Percentiles rank a stretch among this genome's conserved stretches.
Conservation (phyloP, 345 rosid species). For the sweet orange (Citrus sinensis) region DNA sequence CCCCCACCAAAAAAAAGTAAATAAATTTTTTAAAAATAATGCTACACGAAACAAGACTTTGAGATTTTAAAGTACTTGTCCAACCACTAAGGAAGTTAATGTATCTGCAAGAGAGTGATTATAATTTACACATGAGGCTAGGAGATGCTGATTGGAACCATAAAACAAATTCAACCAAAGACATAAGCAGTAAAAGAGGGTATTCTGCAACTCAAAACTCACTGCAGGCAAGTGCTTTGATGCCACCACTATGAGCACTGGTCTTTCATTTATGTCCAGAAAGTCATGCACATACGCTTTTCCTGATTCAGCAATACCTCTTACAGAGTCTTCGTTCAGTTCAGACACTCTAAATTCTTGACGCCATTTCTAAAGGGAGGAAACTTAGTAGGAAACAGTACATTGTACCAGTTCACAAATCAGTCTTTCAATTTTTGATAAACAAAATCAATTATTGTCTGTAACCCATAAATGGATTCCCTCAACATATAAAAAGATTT, state of each 20-base stretch:
- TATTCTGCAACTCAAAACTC: constrained; percentile 32
- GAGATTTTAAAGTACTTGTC: background rate
- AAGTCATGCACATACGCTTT: constrained; percentile 72
- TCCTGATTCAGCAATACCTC: constrained; percentile 58
- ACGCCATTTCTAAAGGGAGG: constrained; percentile 70
- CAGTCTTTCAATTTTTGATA: background rate
- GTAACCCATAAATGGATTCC: background rate
- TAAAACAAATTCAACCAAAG: background rate
- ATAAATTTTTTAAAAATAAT: background rate
- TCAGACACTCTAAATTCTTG: constrained; percentile 68
- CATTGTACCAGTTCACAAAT: background rate
- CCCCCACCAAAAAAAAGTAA: too few species aligned
- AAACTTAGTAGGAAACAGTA: constrained; percentile 21
- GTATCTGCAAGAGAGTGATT: background rate
- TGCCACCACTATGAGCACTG: constrained; percentile 82
- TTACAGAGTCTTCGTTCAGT: constrained; percentile 63
- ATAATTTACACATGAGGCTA: background rate
- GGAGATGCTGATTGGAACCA: background rate
- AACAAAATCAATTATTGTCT: background rate
- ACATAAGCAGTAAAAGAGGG: background rate
- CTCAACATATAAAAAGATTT: background rate
- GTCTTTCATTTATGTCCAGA: constrained; percentile 59
- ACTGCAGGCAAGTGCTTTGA: constrained; percentile 76
- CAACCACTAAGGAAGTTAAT: background rate
- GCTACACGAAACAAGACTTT: background rate